These are phyloP conservation scores for Clitocybe nebularis DNA, from an alignment of 1,284 basidiomycete genomes.

Conservation along the genomic window DNA sequence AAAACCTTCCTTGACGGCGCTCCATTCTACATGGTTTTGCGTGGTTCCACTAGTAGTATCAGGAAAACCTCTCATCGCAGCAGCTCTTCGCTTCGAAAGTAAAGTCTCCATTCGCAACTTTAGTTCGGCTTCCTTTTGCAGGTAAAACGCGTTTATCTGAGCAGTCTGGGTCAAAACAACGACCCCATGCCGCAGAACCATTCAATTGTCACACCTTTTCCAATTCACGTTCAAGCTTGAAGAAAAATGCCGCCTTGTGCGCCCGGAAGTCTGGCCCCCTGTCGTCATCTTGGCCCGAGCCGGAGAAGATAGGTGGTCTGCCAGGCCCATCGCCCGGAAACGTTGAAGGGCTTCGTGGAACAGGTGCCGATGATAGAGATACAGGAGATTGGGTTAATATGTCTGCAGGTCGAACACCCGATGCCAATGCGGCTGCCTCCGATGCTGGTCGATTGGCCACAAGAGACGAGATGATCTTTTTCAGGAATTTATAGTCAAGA, in stretches of 20 bases:
- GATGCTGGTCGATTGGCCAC: slow-evolving; percentile 86
- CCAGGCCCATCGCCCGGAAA: slow-evolving; percentile 36
- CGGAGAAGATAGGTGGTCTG: slow-evolving; percentile 53
- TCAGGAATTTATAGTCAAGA: slow-evolving; percentile 97
- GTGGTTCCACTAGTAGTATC: slow-evolving; percentile 56
- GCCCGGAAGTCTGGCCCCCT: slow-evolving; percentile 80
- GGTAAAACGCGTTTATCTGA: slow-evolving; percentile 98
- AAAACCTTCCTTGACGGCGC: slow-evolving; percentile 94
- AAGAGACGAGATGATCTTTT: slow-evolving; percentile 99
- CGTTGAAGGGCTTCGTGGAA: slow-evolving; percentile 21
- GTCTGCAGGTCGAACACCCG: slow-evolving; percentile 76
- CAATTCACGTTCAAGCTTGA: slow-evolving; percentile 95
- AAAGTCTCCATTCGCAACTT: slow-evolving; percentile 90
- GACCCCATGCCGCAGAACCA: background rate
- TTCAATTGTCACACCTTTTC: slow-evolving; percentile 72
- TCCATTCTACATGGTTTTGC: slow-evolving; percentile 83
- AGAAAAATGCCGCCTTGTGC: slow-evolving; percentile 98
- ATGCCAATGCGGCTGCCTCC: slow-evolving; percentile 84
- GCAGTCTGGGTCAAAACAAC: slow-evolving; percentile 8
- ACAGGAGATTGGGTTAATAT: slow-evolving; percentile 33
- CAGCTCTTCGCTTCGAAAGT: slow-evolving; percentile 88
- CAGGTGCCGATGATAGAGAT: slow-evolving; percentile 13
- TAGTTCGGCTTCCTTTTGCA: slow-evolving; percentile 96
- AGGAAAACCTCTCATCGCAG: slow-evolving; percentile 66
- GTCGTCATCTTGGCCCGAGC: slow-evolving; percentile 61